Evolutionary conservation across 345 rosid genomes (phyloP), one percentile per base, ranked within the genome.

Genomic region (Salix suchowensis): DNA sequence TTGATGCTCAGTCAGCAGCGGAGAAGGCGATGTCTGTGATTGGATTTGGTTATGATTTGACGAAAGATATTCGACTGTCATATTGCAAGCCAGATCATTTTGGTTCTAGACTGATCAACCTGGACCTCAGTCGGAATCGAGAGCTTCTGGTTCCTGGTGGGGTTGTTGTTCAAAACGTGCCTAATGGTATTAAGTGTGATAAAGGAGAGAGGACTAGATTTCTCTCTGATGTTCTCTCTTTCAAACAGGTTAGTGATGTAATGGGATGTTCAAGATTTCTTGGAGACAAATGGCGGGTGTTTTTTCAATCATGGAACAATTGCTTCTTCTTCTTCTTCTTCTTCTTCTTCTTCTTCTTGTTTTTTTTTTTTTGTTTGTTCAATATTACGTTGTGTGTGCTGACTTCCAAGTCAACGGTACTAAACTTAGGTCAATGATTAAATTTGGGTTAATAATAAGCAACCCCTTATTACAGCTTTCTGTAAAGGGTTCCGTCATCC

Each of bases 161-260:
- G 23, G 82, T 85, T 60, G 86, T 96, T 46, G 96, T 93, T n/a
- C 74, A 76, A 34, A 72, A 84, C 46, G 99, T 91, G 54, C 82
- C 91, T 4, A 74, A 77, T 58, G 91, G 86, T 40, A 92, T 96
- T 74, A 93, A 88, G 87, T 96, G 97, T 70, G 99, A 96, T 69
- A 96, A 96, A 75, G 99, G 98, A 83, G 98, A 96, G 69, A 92
- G 94, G 18, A 93, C 94, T 5, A 88, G 98, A 80, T 82, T 93
- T 40, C 80, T 87, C 66, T 89, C 98, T 71, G 98, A 96, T 74
- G 86, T 91, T 68, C 93, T 96, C 68, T 85, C 96, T 76, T 96
- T 96, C 77, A 89, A 86, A 73, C 94, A 92, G 96, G 99, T 93
- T 70, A 65, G 4, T 23, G 13, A 14, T 62, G 39, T 13, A 58